Evolutionary conservation across 441 rosid species (phyloP).

Genomic region (Biscutella auriculata): DNA sequence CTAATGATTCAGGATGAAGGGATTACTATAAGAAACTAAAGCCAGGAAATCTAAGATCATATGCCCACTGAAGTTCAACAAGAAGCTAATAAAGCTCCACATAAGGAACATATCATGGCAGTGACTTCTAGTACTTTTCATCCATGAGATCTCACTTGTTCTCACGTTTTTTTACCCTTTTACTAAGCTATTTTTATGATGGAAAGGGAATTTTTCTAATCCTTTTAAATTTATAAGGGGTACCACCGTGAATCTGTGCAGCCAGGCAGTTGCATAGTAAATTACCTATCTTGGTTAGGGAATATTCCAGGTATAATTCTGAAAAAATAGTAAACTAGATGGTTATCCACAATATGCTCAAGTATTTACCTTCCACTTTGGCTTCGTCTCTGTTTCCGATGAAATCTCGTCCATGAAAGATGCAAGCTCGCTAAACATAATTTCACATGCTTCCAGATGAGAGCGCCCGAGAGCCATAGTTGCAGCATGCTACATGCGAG

Average conservation of each 20-base stretch:
- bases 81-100: not conserved
- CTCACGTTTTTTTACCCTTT: not conserved
- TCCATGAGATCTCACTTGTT: constrained; percentile 5
- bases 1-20: constrained; percentile 2
- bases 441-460: constrained; percentile 95
- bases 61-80: constrained; percentile 7
- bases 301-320: constrained; percentile 4
- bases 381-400: constrained; percentile 86
- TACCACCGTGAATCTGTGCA: not conserved
- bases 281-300: not conserved
- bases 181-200: not conserved
- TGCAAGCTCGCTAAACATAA: constrained; percentile 85
- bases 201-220: not conserved
- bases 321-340: not conserved
- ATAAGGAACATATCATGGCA: constrained; percentile 8
- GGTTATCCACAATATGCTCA: constrained; percentile 7
- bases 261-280: constrained; percentile 2
- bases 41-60: not conserved
- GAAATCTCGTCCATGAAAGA: constrained; percentile 93
- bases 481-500: constrained; percentile 72
- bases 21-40: constrained; percentile 5
- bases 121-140: not conserved
- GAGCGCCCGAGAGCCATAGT: constrained; percentile 99
- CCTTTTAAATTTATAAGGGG: not conserved
- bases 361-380: constrained; percentile 89